Evolutionary conservation across 2,329 filamentous ascomycete species (phyloP).

Genomic region (Trichoderma sp.): DNA sequence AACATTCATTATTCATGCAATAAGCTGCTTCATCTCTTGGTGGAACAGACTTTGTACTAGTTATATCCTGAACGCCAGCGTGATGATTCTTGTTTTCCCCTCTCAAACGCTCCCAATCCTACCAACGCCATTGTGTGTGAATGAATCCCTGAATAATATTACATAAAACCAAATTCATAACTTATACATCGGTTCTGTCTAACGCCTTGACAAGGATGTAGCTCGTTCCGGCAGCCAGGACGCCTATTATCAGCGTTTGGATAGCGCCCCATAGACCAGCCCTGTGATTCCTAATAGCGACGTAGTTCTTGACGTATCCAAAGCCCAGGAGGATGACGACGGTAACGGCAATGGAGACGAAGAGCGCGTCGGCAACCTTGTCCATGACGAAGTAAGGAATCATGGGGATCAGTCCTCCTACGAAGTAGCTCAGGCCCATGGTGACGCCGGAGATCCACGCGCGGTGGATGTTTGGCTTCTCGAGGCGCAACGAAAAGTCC

Average conservation of each 20-base stretch:
- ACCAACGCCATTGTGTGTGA: conserved; percentile 13
- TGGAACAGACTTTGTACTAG: not conserved
- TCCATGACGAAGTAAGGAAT: conserved; percentile 64
- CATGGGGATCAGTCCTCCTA: conserved; percentile 69
- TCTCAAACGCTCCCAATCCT: not conserved
- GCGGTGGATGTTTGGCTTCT: conserved; percentile 42
- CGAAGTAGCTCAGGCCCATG: conserved; percentile 66
- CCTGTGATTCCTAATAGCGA: conserved; percentile 49
- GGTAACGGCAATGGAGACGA: conserved; percentile 59
- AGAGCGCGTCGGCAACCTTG: conserved; percentile 48
- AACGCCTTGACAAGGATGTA: conserved; percentile 61
- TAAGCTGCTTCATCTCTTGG: not conserved
- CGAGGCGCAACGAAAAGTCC: conserved; percentile 54
- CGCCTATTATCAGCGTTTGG: conserved; percentile 64
- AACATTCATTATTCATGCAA: not conserved
- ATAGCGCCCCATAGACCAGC: conserved; percentile 58
- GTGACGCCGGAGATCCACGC: conserved; percentile 59
- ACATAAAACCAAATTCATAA: not conserved
- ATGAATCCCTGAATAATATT: not conserved
- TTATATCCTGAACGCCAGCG: not conserved
- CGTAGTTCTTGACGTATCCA: conserved; percentile 62
- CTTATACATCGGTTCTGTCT: conserved; percentile 33
- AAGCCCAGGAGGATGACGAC: conserved; percentile 59
- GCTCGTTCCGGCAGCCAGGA: conserved; percentile 63
- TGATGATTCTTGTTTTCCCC: not conserved